Evolutionary conservation across 1,284 basidiomycete genomes (phyloP), one percentile per base, ranked within the genome.

Genomic region (Cutaneotrichosporon arboriforme): DNA sequence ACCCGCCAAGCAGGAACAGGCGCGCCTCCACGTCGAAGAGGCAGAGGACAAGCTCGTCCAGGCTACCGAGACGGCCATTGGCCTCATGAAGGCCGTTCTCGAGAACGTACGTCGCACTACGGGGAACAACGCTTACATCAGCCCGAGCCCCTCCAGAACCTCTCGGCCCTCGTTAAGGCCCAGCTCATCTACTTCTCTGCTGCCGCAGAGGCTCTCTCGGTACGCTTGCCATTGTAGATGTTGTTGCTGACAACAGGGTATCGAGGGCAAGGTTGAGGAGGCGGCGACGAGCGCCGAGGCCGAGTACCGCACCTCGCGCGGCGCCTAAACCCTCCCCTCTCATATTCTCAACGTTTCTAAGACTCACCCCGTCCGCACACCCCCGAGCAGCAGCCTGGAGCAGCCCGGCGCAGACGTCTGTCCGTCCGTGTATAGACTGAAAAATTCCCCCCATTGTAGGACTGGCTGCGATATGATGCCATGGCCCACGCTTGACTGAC

Each of bases 61-160:
- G 72, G 92, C 90, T 79, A 98, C 94, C 20, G 94, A 98, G 76
- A 89, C 94, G 36, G 94, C 94, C 1, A 97, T 98, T 70, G 90
- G 88, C 13, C 81, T 96, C 55, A 97, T 97, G 94, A 96, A 97
- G 81, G 87, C 88, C 38, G 93, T 97, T 13, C 81, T 97, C 40
- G 93, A 97, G 68, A 96, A 97, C 77, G 88, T 91, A 62, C 48
- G 86, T 78, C 44, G 22, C 17, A 9, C 7, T 21, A 15, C n/a
- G 26, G 17, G 26, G n/a, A n/a, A 4, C 21, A 15, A 10, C 38
- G 40, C 49, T 50, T 17, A 50, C 41, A 1, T n/a, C 54, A 92
- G 90, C 94, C 94, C 43, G 94, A 97, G 77, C 90, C 94, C 1
- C 77, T 97, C 70, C 91, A 90, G 81, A 90, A 92, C 76, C 76